Evolutionary conservation across 2,329 filamentous ascomycete genomes (phyloP).

Genomic region (Curvularia sp.): DNA sequence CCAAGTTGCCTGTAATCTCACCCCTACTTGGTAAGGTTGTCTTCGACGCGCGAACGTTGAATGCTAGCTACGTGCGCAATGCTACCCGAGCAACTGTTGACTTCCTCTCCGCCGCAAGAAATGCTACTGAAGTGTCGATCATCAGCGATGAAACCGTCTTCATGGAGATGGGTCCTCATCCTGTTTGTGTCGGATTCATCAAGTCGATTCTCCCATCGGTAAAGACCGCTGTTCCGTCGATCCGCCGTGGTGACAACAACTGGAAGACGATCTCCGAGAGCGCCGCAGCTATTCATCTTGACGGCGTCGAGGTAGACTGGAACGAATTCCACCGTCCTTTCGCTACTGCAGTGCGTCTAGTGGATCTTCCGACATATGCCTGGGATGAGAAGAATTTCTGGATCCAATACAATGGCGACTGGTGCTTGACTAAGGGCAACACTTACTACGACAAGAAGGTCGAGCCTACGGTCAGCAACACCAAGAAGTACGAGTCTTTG

Average conservation of each 20-base stretch:
- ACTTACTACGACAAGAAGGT: constrained; percentile 11
- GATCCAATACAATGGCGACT: constrained; percentile 44
- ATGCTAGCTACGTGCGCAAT: neutral
- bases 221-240: neutral
- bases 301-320: constrained; percentile 66
- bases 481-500: constrained; percentile 7
- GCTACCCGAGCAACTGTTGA: constrained; percentile 1
- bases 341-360: constrained; percentile 53
- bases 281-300: constrained; percentile 15
- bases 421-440: constrained; percentile 34
- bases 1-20: neutral
- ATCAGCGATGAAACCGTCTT: constrained; percentile 3
- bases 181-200: constrained; percentile 6
- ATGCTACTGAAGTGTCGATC: neutral
- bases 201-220: neutral
- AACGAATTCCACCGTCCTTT: constrained; percentile 65
- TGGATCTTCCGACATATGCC: constrained; percentile 59
- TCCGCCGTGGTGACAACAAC: constrained; percentile 7
- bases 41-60: neutral
- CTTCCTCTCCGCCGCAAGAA: neutral
- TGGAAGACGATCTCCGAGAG: constrained; percentile 3
- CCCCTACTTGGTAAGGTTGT: constrained; percentile 2
- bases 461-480: neutral
- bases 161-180: constrained; percentile 6
- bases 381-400: constrained; percentile 50